Percentiles rank a stretch among this genome's conserved stretches.
phyloP scores from a whole-genome alignment of 148 eudicot genomes.

The Silene uniflora region DNA sequence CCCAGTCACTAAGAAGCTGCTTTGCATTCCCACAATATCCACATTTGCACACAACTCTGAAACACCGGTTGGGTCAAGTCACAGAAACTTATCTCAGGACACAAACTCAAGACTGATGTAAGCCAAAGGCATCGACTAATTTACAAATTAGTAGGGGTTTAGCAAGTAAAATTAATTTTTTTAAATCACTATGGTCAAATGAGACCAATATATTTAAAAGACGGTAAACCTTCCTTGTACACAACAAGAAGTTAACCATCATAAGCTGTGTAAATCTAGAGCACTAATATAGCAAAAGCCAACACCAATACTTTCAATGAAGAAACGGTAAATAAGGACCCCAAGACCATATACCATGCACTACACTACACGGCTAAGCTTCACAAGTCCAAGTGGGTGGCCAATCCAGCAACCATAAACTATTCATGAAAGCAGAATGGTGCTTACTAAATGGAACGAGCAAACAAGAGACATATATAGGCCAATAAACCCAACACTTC shows the following conservation, averaged over 20 bases:
- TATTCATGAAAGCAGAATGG: not conserved
- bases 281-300: not conserved
- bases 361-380: not conserved
- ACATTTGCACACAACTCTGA: conserved; percentile 72
- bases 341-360: not conserved
- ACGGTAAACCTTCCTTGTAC: not conserved
- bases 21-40: conserved; percentile 63
- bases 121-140: conserved; percentile 1
- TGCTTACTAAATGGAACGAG: not conserved
- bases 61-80: not conserved
- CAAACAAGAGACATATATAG: not conserved
- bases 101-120: not conserved
- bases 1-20: conserved; percentile 78
- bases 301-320: not conserved
- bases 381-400: not conserved
- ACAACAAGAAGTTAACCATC: not conserved
- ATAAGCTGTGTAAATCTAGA: not conserved
- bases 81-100: conserved; percentile 2
- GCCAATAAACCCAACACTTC: not conserved
- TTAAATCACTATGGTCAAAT: not conserved
- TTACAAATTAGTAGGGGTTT: not conserved
- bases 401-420: conserved; percentile 3
- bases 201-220: not conserved
- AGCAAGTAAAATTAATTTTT: not conserved
- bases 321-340: not conserved